These are phyloP conservation scores for Pluteus cervinus DNA, from an alignment of 768 basidiomycete species.

Conservation along the genomic window DNA sequence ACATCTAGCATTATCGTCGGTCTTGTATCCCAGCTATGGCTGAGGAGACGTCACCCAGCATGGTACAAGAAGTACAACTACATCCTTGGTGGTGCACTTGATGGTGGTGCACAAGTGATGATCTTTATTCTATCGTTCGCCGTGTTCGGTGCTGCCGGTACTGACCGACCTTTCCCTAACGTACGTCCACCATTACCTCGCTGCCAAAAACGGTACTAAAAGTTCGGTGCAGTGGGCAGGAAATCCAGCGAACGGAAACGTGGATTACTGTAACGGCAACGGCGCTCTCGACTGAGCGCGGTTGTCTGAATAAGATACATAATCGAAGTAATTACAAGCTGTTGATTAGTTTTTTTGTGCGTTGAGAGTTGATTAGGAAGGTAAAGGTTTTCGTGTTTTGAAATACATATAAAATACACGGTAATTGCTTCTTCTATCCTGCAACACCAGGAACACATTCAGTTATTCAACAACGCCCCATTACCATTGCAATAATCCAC, in stretches of 20 bases:
- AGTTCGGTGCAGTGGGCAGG: conserved; percentile 61
- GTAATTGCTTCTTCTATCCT: too few species aligned
- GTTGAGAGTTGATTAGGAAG: too few species aligned
- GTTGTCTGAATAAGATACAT: too few species aligned
- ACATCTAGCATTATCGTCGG: conserved; percentile 45
- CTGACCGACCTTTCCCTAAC: conserved; percentile 41
- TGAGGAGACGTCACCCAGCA: conserved; percentile 49
- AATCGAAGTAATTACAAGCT: too few species aligned
- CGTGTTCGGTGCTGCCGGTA: conserved; percentile 55
- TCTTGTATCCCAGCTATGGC: conserved; percentile 54
- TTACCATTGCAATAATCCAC: conserved; percentile 57
- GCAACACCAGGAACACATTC: too few species aligned
- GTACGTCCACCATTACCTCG: too few species aligned
- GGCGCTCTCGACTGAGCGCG: conserved; percentile 42
- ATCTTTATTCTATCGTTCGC: conserved; percentile 60
- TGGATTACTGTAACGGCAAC: conserved; percentile 58
- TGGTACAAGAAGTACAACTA: conserved; percentile 71
- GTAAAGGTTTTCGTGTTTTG: too few species aligned
- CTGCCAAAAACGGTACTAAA: too few species aligned
- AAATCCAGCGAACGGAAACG: conserved; percentile 47
- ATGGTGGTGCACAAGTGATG: conserved; percentile 63
- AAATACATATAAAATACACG: too few species aligned
- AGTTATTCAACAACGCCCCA: conserved; percentile 44
- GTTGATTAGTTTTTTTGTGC: too few species aligned
- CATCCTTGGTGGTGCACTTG: conserved; percentile 58